These are phyloP conservation scores for Ilex asprella DNA, from an alignment of 257 asterid species.

Conservation along the genomic window DNA sequence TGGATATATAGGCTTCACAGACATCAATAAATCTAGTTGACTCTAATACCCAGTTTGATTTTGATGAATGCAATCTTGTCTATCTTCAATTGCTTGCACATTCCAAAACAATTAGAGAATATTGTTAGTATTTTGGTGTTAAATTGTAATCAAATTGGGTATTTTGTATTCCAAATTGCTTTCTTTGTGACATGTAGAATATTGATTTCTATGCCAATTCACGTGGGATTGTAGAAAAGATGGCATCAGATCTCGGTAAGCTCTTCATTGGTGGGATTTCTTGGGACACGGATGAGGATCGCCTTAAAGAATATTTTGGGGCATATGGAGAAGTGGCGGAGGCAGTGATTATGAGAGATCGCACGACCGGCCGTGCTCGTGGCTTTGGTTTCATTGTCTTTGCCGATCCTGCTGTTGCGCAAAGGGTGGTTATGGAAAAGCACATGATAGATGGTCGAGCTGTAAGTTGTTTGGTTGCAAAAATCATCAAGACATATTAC, in stretches of 20 bases:
- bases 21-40: too few species aligned
- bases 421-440: slow-evolving; percentile 37
- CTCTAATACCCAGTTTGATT: not conserved
- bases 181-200: too few species aligned
- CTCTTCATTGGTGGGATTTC: slow-evolving; percentile 51
- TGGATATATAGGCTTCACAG: not conserved
- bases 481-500: too few species aligned
- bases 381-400: slow-evolving; percentile 25
- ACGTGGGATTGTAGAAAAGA: slow-evolving; percentile 4
- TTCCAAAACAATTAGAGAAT: not conserved
- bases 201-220: too few species aligned
- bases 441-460: slow-evolving; percentile 45
- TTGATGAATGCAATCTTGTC: not conserved
- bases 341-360: slow-evolving; percentile 49
- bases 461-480: slow-evolving; percentile 22
- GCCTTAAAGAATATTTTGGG: slow-evolving; percentile 38
- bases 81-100: not conserved
- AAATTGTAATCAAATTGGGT: too few species aligned
- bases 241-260: slow-evolving; percentile 48
- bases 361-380: slow-evolving; percentile 40
- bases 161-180: too few species aligned
- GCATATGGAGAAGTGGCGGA: slow-evolving; percentile 43
- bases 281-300: slow-evolving; percentile 46
- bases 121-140: too few species aligned
- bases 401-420: slow-evolving; percentile 41